Conservation (phyloP, 1,284 basidiomycete species). For the Microbotryomycetes sp. region DNA sequence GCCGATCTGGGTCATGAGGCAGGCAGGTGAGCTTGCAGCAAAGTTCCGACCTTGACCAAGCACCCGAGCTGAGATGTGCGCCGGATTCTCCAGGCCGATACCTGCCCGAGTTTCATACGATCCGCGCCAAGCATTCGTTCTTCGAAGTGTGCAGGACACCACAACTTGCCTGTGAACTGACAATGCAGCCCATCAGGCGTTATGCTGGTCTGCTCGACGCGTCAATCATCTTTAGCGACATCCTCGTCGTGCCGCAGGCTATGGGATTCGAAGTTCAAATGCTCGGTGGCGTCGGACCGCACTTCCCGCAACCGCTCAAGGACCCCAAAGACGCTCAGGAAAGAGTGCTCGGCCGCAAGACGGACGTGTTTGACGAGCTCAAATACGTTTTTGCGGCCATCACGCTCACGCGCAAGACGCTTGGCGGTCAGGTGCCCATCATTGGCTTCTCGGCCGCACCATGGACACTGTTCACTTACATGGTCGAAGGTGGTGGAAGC, state of each 20-base stretch:
- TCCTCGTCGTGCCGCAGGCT: conserved; percentile 91
- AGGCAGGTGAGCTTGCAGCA: conserved; percentile 91
- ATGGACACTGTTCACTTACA: conserved; percentile 94
- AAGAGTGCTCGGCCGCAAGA: conserved; percentile 47
- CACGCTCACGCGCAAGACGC: conserved; percentile 64
- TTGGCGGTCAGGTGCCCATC: conserved; percentile 79
- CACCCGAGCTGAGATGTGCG: not conserved
- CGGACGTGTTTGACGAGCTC: conserved; percentile 69
- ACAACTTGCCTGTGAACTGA: conserved; percentile 72
- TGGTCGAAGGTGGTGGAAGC: conserved; percentile 88
- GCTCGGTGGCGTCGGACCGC: conserved; percentile 68
- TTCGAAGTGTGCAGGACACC: conserved; percentile 90
- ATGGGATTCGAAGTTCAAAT: conserved; percentile 91
- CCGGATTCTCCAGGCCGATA: conserved; percentile 14
- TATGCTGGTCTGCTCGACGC: conserved; percentile 80
- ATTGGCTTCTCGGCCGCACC: conserved; percentile 94
- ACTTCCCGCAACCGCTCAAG: conserved; percentile 72
- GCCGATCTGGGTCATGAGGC: conserved; percentile 98
- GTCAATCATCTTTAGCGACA: conserved; percentile 89
- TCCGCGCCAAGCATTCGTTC: conserved; percentile 78
- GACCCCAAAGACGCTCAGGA: conserved; percentile 63
- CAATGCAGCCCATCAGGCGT: conserved; percentile 81
- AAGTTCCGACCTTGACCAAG: conserved; percentile 47
- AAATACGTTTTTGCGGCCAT: conserved; percentile 88
- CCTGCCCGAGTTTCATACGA: conserved; percentile 51